Evolutionary conservation across 75 land plant species (phyloP).

Genomic region (Sequoiadendron giganteum): DNA sequence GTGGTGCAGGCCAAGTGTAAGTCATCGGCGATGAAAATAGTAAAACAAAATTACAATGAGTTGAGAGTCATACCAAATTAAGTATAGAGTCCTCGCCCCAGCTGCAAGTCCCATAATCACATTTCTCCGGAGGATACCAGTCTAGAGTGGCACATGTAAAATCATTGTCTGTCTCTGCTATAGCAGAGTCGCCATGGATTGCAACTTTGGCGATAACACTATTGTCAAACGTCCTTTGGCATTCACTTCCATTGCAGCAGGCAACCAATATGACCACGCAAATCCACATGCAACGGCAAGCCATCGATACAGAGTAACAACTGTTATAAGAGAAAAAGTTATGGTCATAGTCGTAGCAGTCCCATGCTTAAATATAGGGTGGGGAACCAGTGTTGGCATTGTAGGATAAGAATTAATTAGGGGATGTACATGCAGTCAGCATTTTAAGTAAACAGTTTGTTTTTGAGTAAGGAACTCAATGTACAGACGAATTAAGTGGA

Average conservation of each 20-base stretch:
- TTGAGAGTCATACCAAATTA: slow-evolving; percentile 52
- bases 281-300: background rate
- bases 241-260: background rate
- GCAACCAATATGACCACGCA: background rate
- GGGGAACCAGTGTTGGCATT: background rate
- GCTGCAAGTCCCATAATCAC: slow-evolving; percentile 83
- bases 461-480: background rate
- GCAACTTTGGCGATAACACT: slow-evolving; percentile 6
- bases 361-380: background rate
- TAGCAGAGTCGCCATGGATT: slow-evolving; percentile 24
- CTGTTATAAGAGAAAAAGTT: background rate
- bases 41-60: background rate
- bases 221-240: background rate
- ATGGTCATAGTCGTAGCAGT: background rate
- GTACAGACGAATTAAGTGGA: background rate
- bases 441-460: background rate
- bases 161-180: slow-evolving; percentile 39
- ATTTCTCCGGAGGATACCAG: slow-evolving; percentile 92
- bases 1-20: background rate
- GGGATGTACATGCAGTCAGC: background rate
- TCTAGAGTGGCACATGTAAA: slow-evolving; percentile 88
- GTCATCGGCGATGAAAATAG: background rate
- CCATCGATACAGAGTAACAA: background rate
- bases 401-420: background rate
- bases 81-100: slow-evolving; percentile 82